Percentiles rank a stretch among this genome's conserved stretches.
phyloP scores from a whole-genome alignment of 1,284 basidiomycete species.

The Moniliophthora roreri region DNA sequence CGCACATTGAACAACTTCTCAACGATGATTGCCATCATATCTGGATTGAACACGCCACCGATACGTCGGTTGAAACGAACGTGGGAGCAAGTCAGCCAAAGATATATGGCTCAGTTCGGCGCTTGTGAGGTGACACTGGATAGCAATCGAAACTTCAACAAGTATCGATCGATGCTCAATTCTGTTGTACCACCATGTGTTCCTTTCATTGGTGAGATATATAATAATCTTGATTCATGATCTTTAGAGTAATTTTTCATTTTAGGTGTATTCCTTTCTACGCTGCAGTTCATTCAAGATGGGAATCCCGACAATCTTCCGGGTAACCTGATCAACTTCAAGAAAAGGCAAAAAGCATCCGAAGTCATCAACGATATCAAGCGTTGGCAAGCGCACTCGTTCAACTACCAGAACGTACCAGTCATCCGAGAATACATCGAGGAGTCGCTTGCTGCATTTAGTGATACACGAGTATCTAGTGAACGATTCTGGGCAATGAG shows the following conservation, averaged over 20 bases:
- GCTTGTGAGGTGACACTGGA: slow-evolving; percentile 84
- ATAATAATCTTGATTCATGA: background rate
- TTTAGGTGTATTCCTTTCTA: slow-evolving; percentile 91
- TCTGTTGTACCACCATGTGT: slow-evolving; percentile 93
- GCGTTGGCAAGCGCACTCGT: slow-evolving; percentile 90
- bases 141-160: slow-evolving; percentile 90
- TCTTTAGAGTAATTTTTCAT: slow-evolving; percentile 8
- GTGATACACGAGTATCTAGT: slow-evolving; percentile 57
- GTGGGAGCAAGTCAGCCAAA: slow-evolving; percentile 87
- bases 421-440: slow-evolving; percentile 77
- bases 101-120: slow-evolving; percentile 66
- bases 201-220: slow-evolving; percentile 86
- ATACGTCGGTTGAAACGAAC: slow-evolving; percentile 92
- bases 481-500: slow-evolving; percentile 86
- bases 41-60: slow-evolving; percentile 92
- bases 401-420: slow-evolving; percentile 78
- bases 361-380: slow-evolving; percentile 97
- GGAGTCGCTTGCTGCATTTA: slow-evolving; percentile 71
- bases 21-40: slow-evolving; percentile 93
- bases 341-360: slow-evolving; percentile 90
- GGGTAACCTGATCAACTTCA: slow-evolving; percentile 90
- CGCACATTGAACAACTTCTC: slow-evolving; percentile 92
- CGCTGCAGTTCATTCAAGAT: slow-evolving; percentile 96
- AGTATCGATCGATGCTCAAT: slow-evolving; percentile 86
- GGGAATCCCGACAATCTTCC: slow-evolving; percentile 90